Evolutionary conservation across 306 rosid species (phyloP).

Genomic region (Cucurbita moschata): DNA sequence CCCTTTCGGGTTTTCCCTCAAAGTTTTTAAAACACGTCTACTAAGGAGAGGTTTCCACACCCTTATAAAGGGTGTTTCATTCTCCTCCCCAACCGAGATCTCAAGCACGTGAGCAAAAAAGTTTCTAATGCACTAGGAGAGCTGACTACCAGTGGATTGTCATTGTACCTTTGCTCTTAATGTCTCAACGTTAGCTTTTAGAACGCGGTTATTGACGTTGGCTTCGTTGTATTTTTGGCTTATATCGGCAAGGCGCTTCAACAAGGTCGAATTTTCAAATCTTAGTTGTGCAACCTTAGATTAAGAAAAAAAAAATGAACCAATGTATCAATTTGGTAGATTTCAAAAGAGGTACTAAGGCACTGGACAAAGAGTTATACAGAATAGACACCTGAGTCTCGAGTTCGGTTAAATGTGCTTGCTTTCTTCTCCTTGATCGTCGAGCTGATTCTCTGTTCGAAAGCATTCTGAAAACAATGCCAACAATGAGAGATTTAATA

Average conservation of each 20-base stretch:
- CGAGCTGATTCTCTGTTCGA: slow-evolving; percentile 97
- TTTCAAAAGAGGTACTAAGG: not conserved
- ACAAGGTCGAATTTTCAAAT: slow-evolving; percentile 65
- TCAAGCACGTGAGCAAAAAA: not conserved
- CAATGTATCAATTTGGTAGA: not conserved
- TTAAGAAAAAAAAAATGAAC: slow-evolving; percentile 2
- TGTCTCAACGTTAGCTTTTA: slow-evolving; percentile 81
- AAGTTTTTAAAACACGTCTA: too few relatives aligned
- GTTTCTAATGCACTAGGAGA: not conserved
- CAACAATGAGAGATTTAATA: not conserved
- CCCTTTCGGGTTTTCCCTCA: too few relatives aligned
- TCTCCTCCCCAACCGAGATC: too few relatives aligned
- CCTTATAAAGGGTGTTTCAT: too few relatives aligned
- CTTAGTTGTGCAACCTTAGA: slow-evolving; percentile 65
- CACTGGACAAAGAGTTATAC: not conserved
- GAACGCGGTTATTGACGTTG: slow-evolving; percentile 75
- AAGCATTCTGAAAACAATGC: slow-evolving; percentile 53
- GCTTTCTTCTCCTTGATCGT: slow-evolving; percentile 93
- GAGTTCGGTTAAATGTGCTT: slow-evolving; percentile 88
- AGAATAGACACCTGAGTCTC: slow-evolving; percentile 50
- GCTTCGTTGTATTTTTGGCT: slow-evolving; percentile 48
- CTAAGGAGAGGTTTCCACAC: too few relatives aligned
- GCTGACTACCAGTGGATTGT: not conserved
- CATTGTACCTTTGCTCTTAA: slow-evolving; percentile 75
- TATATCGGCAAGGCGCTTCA: slow-evolving; percentile 58